Conservation (phyloP, 176 grass and related monocot species). For the Calamus simplicifolius region DNA sequence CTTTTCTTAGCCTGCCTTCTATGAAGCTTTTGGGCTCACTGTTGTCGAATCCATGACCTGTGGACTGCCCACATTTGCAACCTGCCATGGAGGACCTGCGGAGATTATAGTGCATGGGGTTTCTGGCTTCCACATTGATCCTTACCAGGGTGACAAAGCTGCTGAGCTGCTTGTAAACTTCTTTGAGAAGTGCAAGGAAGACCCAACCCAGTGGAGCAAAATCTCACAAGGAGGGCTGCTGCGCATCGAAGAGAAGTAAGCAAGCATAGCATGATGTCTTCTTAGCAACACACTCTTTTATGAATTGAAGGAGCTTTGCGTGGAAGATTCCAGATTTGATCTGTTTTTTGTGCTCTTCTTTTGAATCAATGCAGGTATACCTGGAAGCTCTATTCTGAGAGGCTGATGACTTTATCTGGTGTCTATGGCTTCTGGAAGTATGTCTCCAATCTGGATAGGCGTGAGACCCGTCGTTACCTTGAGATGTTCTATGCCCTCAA, state of each 20-base stretch:
- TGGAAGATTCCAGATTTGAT: too few relatives aligned
- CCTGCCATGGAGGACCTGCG: conserved; percentile 72
- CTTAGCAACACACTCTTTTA: not conserved
- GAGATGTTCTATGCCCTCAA: conserved; percentile 99
- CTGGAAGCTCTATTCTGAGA: conserved; percentile 97
- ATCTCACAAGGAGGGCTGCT: conserved; percentile 72
- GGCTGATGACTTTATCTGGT: conserved; percentile 91
- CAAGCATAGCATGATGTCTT: not conserved
- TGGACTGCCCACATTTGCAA: conserved; percentile 89
- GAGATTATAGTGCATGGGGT: conserved; percentile 92
- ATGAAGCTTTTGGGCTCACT: conserved; percentile 94
- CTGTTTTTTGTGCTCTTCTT: too few relatives aligned
- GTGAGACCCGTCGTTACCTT: conserved; percentile 88
- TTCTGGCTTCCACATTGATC: conserved; percentile 95
- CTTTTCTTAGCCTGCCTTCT: conserved; percentile 68
- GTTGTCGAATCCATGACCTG: conserved; percentile 96
- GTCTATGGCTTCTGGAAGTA: conserved; percentile 99
- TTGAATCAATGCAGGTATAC: conserved; percentile 54
- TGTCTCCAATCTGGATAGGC: conserved; percentile 93
- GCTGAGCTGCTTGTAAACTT: conserved; percentile 73
- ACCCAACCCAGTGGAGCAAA: conserved; percentile 60
- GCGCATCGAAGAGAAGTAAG: conserved; percentile 98
- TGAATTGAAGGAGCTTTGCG: not conserved
- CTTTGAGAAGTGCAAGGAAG: conserved; percentile 73
- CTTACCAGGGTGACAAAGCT: conserved; percentile 92